Percentiles rank a stretch among this genome's conserved stretches.
phyloP scores from a whole-genome alignment of 257 asterid species.

The Echium plantagineum region DNA sequence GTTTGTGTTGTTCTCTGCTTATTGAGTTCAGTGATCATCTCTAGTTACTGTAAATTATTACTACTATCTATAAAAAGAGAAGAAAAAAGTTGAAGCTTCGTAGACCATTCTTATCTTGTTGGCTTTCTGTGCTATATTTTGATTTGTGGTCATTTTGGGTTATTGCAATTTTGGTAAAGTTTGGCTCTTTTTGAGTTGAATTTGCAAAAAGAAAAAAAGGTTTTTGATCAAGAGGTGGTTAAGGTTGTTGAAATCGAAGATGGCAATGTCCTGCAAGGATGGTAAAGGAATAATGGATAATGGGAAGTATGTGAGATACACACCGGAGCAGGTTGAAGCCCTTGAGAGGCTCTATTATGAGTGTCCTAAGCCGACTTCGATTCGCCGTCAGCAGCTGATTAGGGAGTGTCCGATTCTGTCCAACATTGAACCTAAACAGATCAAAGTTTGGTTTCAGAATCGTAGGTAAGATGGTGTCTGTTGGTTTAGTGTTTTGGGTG shows the following conservation, averaged over 20 bases:
- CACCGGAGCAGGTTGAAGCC: slow-evolving; percentile 91
- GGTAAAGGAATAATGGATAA: slow-evolving; percentile 51
- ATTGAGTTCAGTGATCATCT: too few relatives aligned
- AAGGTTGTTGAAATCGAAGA: slow-evolving; percentile 14
- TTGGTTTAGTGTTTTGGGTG: background rate
- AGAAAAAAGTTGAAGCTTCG: too few relatives aligned
- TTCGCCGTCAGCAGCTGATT: slow-evolving; percentile 83
- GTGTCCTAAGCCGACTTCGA: slow-evolving; percentile 81
- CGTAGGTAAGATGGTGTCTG: slow-evolving; percentile 39
- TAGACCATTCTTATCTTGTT: too few relatives aligned
- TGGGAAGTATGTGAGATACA: slow-evolving; percentile 76
- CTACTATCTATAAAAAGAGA: background rate
- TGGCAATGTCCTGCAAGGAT: slow-evolving; percentile 66
- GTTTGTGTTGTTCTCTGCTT: too few relatives aligned
- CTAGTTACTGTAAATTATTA: background rate
- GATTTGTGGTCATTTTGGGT: background rate
- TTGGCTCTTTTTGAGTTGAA: slow-evolving; percentile 17
- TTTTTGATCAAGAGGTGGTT: too few relatives aligned
- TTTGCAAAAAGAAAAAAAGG: background rate
- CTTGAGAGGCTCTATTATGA: slow-evolving; percentile 88
- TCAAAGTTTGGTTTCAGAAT: slow-evolving; percentile 94
- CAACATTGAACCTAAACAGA: slow-evolving; percentile 76
- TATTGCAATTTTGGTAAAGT: slow-evolving; percentile 6
- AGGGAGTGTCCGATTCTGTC: slow-evolving; percentile 78
- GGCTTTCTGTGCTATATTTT: too few relatives aligned